Evolutionary conservation across 169 alveolate genomes (phyloP).

Genomic region (Nephromyces sp.): DNA sequence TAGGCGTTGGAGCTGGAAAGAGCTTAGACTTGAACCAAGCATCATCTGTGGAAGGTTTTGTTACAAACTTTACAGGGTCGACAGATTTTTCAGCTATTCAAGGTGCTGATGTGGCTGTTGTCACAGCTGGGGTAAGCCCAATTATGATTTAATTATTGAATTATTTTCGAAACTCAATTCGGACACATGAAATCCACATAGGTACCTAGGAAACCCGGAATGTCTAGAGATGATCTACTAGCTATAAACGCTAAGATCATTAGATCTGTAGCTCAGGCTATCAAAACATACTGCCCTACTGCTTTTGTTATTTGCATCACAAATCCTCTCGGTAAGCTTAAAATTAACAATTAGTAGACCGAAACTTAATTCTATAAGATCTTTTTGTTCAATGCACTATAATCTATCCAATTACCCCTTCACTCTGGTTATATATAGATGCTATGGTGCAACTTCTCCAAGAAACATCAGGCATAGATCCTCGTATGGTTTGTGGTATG

Average conservation of each 20-base stretch:
- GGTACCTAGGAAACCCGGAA: slow-evolving; percentile 64
- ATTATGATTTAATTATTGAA: neutral
- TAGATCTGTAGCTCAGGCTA: slow-evolving; percentile 46
- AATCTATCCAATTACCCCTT: neutral
- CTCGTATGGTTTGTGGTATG: slow-evolving; percentile 37
- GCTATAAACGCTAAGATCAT: slow-evolving; percentile 50
- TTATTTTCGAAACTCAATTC: no score
- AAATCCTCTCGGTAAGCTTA: slow-evolving; percentile 50
- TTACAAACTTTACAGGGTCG: slow-evolving; percentile 46
- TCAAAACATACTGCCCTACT: slow-evolving; percentile 45
- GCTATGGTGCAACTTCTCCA: slow-evolving; percentile 37
- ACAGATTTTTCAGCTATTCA: slow-evolving; percentile 43
- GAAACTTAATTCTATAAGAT: neutral
- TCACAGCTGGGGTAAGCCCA: slow-evolving; percentile 64
- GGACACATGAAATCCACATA: no score
- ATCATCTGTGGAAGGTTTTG: slow-evolving; percentile 50
- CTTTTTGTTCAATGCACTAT: no score
- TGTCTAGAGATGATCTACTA: slow-evolving; percentile 62
- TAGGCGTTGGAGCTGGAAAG: slow-evolving; percentile 63
- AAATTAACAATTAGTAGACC: neutral
- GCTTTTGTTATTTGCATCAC: slow-evolving; percentile 61
- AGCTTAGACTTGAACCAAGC: slow-evolving; percentile 59
- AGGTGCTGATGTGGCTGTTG: slow-evolving; percentile 68
- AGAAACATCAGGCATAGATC: slow-evolving; percentile 26
- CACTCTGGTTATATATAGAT: slow-evolving; percentile 8